phyloP scores from a whole-genome alignment of 208 protist genomes.

The Leishmania gerbilli region DNA sequence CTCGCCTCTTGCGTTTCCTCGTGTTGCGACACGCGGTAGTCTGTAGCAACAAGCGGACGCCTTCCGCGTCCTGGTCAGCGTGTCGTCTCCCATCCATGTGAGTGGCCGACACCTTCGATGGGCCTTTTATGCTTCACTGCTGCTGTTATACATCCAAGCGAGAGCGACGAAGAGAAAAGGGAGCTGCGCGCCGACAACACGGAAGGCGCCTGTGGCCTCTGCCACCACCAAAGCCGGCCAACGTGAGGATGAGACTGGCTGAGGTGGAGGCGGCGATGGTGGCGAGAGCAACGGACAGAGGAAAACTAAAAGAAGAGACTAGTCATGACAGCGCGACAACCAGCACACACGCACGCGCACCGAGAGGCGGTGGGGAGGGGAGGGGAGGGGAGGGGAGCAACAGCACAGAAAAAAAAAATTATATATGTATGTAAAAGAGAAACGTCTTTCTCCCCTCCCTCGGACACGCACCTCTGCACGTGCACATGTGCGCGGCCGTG shows the following conservation, averaged over 20 bases:
- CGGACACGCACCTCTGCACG: background rate
- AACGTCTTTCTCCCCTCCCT: background rate
- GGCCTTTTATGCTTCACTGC: background rate
- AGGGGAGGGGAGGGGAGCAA: background rate
- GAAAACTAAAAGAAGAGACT: background rate
- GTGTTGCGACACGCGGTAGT: background rate
- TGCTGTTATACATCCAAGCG: conserved; percentile 1
- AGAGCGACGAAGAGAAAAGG: background rate
- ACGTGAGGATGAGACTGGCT: background rate
- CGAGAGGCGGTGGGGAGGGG: background rate
- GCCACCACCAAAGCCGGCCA: background rate
- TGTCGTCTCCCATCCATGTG: background rate
- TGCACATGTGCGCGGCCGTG: background rate
- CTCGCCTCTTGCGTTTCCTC: background rate
- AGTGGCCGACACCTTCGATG: background rate
- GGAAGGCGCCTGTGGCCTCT: background rate
- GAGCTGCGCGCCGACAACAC: background rate
- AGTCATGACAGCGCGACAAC: background rate
- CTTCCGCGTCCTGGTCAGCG: background rate
- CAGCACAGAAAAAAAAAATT: background rate
- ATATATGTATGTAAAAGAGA: too few species aligned
- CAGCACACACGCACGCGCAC: background rate
- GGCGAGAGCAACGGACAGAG: background rate
- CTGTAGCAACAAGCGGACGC: background rate
- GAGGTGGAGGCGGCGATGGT: background rate